phyloP scores from a whole-genome alignment of 305 asterid genomes.

The Fraxinus paxiana region DNA sequence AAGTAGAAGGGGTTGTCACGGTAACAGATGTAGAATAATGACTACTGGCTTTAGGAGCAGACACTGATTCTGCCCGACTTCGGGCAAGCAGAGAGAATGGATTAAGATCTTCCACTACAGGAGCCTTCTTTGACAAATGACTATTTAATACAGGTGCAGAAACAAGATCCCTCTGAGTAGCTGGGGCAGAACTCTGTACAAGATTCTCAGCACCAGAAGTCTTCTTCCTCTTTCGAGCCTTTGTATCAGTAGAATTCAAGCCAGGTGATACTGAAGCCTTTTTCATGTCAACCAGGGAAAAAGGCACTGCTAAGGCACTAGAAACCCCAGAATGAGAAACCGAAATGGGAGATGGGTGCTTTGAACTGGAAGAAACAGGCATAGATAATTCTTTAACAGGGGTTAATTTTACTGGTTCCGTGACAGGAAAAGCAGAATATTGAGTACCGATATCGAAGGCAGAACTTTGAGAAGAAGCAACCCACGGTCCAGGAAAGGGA shows the following conservation, averaged over 20 bases:
- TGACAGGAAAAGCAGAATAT: constrained; percentile 45
- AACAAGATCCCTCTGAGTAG: constrained; percentile 40
- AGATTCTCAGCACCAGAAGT: constrained; percentile 50
- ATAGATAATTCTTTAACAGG: constrained; percentile 50
- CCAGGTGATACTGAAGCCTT: constrained; percentile 46
- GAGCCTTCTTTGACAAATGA: constrained; percentile 35
- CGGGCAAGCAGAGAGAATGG: constrained; percentile 43
- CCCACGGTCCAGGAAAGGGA: constrained; percentile 66
- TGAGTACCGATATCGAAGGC: constrained; percentile 52
- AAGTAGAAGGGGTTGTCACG: constrained; percentile 47
- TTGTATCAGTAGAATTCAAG: constrained; percentile 45
- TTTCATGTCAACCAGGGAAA: constrained; percentile 43
- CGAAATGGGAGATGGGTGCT: constrained; percentile 35
- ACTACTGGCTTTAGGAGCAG: constrained; percentile 38
- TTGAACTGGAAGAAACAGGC: constrained; percentile 39
- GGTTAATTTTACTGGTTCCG: constrained; percentile 53
- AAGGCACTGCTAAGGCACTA: constrained; percentile 37
- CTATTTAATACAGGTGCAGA: constrained; percentile 38
- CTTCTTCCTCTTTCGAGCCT: constrained; percentile 76
- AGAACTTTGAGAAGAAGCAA: constrained; percentile 70
- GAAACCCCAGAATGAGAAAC: constrained; percentile 42
- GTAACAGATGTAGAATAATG: constrained; percentile 70
- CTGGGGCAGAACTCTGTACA: constrained; percentile 35
- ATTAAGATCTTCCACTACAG: constrained; percentile 44
- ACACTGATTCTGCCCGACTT: constrained; percentile 37